These are phyloP conservation scores for Cladosporium phlei DNA, from an alignment of 2,329 filamentous ascomycete species.

Conservation along the genomic window DNA sequence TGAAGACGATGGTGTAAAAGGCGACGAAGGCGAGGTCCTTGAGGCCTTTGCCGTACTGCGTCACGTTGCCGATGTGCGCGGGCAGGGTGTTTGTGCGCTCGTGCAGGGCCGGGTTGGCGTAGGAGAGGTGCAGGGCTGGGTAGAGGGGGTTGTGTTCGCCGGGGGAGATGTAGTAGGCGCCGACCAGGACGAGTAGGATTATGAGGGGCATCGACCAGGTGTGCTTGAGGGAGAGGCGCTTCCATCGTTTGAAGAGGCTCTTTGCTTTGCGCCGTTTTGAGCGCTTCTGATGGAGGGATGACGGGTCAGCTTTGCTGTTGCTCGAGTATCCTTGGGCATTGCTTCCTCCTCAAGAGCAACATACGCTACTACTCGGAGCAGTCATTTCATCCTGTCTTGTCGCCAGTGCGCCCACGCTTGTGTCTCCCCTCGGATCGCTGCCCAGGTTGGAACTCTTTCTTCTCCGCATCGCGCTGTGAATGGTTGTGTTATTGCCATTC, in stretches of 20 bases:
- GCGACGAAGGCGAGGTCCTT: conserved; percentile 81
- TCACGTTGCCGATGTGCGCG: conserved; percentile 34
- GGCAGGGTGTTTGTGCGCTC: conserved; percentile 40
- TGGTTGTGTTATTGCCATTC: conserved; percentile 2
- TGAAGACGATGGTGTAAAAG: conserved; percentile 86
- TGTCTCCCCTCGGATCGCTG: conserved; percentile 50
- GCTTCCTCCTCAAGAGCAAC: background rate
- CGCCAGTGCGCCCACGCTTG: conserved; percentile 46
- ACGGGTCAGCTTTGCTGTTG: conserved; percentile 15
- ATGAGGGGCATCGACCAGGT: conserved; percentile 66
- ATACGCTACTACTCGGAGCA: conserved; percentile 3
- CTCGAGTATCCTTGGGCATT: conserved; percentile 9
- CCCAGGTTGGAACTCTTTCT: conserved; percentile 39
- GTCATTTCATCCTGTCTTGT: conserved; percentile 30
- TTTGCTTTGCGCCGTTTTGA: conserved; percentile 45
- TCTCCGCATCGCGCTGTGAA: background rate
- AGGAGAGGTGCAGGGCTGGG: conserved; percentile 84
- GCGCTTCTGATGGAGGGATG: conserved; percentile 27
- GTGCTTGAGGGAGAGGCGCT: conserved; percentile 46
- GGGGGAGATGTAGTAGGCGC: conserved; percentile 70
- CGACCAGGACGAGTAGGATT: conserved; percentile 59
- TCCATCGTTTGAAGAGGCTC: conserved; percentile 42
- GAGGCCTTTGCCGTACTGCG: conserved; percentile 81
- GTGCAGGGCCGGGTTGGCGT: conserved; percentile 52
- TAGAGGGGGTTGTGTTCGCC: conserved; percentile 72